A percentile compares a stretch with the other conserved stretches of the same genome.
Conservation (phyloP, 306 rosid species). For the Abrus pulchellus region DNA sequence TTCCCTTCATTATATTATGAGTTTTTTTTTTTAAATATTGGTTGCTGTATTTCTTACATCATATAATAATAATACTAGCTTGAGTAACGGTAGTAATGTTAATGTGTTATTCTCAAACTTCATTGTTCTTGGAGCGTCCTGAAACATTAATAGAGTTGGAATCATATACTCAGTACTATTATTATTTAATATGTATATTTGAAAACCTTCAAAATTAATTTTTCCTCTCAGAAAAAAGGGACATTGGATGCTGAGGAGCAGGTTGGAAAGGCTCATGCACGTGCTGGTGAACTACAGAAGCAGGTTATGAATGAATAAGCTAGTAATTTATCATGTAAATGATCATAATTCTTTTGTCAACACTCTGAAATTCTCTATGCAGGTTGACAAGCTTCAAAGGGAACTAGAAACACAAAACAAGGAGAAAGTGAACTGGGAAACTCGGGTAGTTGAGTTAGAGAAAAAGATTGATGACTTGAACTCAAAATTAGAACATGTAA, state of each 20-base stretch:
- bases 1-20: neutral
- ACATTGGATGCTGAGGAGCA: conserved; percentile 68
- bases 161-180: neutral
- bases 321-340: conserved; percentile 25
- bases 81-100: neutral
- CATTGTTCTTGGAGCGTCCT: conserved; percentile 18
- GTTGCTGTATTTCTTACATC: neutral
- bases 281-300: conserved; percentile 81
- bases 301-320: conserved; percentile 65
- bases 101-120: neutral
- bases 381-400: conserved; percentile 73
- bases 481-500: conserved; percentile 71
- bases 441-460: conserved; percentile 67
- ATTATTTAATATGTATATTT: neutral
- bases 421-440: conserved; percentile 73
- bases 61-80: neutral
- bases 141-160: conserved; percentile 12
- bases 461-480: conserved; percentile 64
- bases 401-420: conserved; percentile 64
- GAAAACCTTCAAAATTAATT: conserved; percentile 17
- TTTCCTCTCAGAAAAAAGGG: conserved; percentile 70
- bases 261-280: conserved; percentile 88
- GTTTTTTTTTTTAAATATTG: conserved; percentile 5
- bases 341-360: conserved; percentile 20
- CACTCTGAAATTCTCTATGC: conserved; percentile 42